These are phyloP conservation scores for Castanea crenata DNA, from an alignment of 306 rosid species.

Conservation along the genomic window DNA sequence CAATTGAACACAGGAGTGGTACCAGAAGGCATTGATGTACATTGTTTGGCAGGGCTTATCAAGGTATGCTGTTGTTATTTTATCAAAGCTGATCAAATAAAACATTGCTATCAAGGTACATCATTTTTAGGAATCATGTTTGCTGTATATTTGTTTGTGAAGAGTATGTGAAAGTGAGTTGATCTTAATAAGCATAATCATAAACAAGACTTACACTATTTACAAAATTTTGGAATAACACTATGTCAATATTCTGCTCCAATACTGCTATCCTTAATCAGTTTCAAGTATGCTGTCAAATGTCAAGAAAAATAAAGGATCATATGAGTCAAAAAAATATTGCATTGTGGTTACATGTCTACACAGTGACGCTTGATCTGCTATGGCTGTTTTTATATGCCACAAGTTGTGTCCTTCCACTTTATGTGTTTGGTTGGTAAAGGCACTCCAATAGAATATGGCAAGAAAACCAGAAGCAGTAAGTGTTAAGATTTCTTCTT, in stretches of 20 bases:
- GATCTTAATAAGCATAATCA: neutral
- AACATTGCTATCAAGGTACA: neutral
- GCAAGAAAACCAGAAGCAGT: neutral
- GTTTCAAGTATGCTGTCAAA: neutral
- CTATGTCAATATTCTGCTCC: neutral
- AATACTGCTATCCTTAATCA: neutral
- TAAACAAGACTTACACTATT: neutral
- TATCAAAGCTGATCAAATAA: neutral
- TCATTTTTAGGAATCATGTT: neutral
- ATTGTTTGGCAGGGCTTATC: constrained; percentile 86
- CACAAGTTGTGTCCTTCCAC: neutral
- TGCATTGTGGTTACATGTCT: neutral
- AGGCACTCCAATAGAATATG: neutral
- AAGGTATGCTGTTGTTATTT: constrained; percentile 46
- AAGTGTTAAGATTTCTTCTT: neutral
- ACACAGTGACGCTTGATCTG: neutral
- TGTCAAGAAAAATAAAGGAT: neutral
- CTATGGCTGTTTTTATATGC: neutral
- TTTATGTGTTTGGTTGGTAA: neutral
- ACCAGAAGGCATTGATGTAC: constrained; percentile 79
- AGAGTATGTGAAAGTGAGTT: neutral
- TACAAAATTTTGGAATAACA: neutral
- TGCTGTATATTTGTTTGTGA: neutral
- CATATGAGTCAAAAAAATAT: neutral
- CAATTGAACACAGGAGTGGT: constrained; percentile 76